Evolutionary conservation across 2,329 filamentous ascomycete species (phyloP).

Genomic region (Colletotrichum liriopes): DNA sequence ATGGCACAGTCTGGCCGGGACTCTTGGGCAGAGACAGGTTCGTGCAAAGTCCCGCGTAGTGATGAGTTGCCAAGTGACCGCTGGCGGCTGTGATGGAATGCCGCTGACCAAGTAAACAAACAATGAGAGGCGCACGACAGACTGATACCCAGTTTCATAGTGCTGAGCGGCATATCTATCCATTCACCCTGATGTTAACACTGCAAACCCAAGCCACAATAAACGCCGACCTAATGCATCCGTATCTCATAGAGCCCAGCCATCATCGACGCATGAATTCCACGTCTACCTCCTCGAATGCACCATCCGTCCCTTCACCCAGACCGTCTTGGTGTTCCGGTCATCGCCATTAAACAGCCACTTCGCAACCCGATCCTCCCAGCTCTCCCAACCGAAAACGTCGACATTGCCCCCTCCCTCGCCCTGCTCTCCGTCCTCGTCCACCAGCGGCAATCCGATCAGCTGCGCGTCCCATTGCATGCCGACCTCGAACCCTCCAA

Average conservation of each 20-base stretch:
- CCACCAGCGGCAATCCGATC: slow-evolving; percentile 73
- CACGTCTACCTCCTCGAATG: slow-evolving; percentile 65
- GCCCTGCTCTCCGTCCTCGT: slow-evolving; percentile 56
- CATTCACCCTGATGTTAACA: not conserved
- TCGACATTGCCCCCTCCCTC: slow-evolving; percentile 78
- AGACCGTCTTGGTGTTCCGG: slow-evolving; percentile 88
- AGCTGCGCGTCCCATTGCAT: slow-evolving; percentile 95
- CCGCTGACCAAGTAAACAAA: no score
- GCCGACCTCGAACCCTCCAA: slow-evolving; percentile 88
- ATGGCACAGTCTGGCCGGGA: no score
- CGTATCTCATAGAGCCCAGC: no score
- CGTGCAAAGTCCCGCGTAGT: no score
- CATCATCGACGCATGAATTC: not conserved
- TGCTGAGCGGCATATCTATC: not conserved
- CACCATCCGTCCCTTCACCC: slow-evolving; percentile 89
- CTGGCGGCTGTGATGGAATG: no score
- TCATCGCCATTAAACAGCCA: slow-evolving; percentile 97
- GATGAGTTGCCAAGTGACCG: no score
- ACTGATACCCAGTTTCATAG: not conserved
- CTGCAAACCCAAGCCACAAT: not conserved
- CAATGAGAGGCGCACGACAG: not conserved
- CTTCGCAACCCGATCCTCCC: slow-evolving; percentile 89
- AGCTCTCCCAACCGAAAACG: slow-evolving; percentile 92
- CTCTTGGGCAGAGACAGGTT: no score
- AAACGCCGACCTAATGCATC: slow-evolving; percentile 5